These are phyloP conservation scores for Cystofilobasidium bisporidii DNA, from an alignment of 768 basidiomycete species.

Conservation along the genomic window DNA sequence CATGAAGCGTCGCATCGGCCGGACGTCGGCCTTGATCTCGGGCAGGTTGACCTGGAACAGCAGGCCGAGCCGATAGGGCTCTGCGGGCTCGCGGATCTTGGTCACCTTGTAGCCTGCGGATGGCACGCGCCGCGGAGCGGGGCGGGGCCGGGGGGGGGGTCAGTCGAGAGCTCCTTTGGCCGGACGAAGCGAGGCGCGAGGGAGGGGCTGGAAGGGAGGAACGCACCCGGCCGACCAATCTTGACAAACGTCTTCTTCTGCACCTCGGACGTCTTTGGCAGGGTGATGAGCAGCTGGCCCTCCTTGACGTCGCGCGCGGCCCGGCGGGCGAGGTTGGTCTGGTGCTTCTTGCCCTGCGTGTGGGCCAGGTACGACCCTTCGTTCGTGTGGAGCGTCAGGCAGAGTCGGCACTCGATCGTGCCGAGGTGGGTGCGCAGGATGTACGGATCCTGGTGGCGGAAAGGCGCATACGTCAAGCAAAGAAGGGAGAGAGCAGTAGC, in stretches of 20 bases:
- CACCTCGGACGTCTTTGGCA: slow-evolving; percentile 51
- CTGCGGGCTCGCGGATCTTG: slow-evolving; percentile 71
- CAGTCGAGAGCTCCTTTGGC: not conserved
- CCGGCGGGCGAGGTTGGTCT: slow-evolving; percentile 92
- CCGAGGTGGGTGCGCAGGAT: slow-evolving; percentile 98
- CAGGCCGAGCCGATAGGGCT: slow-evolving; percentile 83
- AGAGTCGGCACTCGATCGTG: slow-evolving; percentile 94
- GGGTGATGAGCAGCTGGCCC: slow-evolving; percentile 73
- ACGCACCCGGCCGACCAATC: slow-evolving; percentile 86
- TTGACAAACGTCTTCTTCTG: slow-evolving; percentile 93
- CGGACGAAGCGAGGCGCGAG: too few relatives aligned
- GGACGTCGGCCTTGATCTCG: slow-evolving; percentile 77
- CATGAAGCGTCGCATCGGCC: slow-evolving; percentile 88
- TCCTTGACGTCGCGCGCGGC: slow-evolving; percentile 97
- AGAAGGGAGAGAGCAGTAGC: not conserved
- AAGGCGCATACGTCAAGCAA: not conserved
- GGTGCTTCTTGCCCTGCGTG: slow-evolving; percentile 98
- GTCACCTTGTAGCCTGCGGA: slow-evolving; percentile 61
- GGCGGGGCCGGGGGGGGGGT: too few relatives aligned
- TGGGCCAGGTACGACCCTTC: slow-evolving; percentile 91
- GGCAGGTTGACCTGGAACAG: slow-evolving; percentile 87
- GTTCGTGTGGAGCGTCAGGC: slow-evolving; percentile 96
- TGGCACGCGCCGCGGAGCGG: too few relatives aligned
- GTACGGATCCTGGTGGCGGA: slow-evolving; percentile 68
- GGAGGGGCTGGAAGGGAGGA: not conserved